Conservation (phyloP, 2,329 filamentous ascomycete species). For the Trichoderma atroviride region DNA sequence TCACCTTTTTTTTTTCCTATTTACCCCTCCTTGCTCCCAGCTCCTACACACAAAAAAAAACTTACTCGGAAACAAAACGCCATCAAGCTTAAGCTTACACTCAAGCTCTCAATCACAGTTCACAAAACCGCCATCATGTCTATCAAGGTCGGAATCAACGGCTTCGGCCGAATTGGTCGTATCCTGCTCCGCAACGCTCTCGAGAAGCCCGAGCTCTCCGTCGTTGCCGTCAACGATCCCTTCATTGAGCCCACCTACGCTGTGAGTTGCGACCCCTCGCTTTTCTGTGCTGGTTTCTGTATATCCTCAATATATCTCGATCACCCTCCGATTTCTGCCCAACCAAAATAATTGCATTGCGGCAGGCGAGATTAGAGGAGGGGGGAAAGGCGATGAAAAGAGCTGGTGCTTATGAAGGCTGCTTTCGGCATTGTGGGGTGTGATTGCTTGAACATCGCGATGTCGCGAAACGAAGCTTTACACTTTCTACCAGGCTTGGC, state of each 20-base stretch:
- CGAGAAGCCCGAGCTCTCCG: constrained; percentile 84
- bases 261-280: constrained; percentile 62
- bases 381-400: neutral
- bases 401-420: neutral
- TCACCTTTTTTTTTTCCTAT: constrained; percentile 31
- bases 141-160: constrained; percentile 94
- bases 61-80: neutral
- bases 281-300: constrained; percentile 13
- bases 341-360: neutral
- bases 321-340: neutral
- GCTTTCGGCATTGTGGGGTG: neutral
- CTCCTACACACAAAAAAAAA: constrained; percentile 9
- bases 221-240: constrained; percentile 98
- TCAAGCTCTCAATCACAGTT: constrained; percentile 27
- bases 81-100: constrained; percentile 28
- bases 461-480: neutral
- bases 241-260: constrained; percentile 99
- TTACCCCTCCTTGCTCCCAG: constrained; percentile 29
- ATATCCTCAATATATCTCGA: constrained; percentile 16
- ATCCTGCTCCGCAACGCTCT: constrained; percentile 99
- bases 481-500: neutral
- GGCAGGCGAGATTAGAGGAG: neutral
- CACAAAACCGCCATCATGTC: constrained; percentile 21
- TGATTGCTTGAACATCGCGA: neutral
- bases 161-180: constrained; percentile 98